Conservation (phyloP, 2,329 filamentous ascomycete species). For the Alternaria incomplexa region DNA sequence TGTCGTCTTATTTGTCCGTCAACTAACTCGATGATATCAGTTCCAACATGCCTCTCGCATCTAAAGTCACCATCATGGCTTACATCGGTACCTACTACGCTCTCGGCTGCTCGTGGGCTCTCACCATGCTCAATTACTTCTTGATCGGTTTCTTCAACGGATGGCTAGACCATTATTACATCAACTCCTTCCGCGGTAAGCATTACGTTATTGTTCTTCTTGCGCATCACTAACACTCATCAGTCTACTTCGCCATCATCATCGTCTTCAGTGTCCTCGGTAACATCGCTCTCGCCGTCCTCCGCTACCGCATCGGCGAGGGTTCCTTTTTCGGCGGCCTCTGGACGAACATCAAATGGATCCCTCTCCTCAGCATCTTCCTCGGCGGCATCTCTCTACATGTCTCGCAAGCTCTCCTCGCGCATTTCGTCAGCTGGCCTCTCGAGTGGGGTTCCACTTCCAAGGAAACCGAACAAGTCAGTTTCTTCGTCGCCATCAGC, state of each 20-base stretch:
- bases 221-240: not conserved
- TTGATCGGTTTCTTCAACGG: slow-evolving; percentile 74
- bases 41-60: slow-evolving; percentile 67
- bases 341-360: slow-evolving; percentile 67
- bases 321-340: slow-evolving; percentile 57
- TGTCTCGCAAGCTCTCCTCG: slow-evolving; percentile 77
- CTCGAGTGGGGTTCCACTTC: slow-evolving; percentile 86
- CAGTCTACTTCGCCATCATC: slow-evolving; percentile 66
- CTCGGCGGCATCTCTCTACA: slow-evolving; percentile 82
- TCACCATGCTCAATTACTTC: slow-evolving; percentile 74
- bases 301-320: slow-evolving; percentile 68
- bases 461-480: slow-evolving; percentile 80
- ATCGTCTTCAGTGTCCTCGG: slow-evolving; percentile 69
- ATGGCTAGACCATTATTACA: slow-evolving; percentile 79
- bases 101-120: slow-evolving; percentile 69
- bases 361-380: slow-evolving; percentile 75
- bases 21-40: not conserved
- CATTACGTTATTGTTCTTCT: not conserved
- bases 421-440: slow-evolving; percentile 84
- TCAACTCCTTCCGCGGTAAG: slow-evolving; percentile 69
- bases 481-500: slow-evolving; percentile 85
- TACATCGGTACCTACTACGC: slow-evolving; percentile 77
- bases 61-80: slow-evolving; percentile 73
- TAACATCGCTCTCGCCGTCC: slow-evolving; percentile 65
- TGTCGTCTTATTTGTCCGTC: not conserved